phyloP scores from a whole-genome alignment of 139 green algal genomes.

The Volvox africanus region DNA sequence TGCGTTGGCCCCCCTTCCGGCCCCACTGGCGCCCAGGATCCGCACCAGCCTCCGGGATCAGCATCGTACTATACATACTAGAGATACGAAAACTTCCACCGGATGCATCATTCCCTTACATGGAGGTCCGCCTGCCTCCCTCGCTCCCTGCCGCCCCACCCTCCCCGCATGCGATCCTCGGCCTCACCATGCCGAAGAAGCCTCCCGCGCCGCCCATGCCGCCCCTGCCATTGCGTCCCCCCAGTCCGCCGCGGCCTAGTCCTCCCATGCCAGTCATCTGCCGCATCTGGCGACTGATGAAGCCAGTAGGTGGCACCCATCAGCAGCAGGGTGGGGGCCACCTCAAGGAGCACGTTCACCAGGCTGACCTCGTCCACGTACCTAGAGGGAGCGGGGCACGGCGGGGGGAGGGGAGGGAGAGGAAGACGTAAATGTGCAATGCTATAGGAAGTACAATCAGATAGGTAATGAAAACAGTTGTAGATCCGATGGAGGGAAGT shows the following conservation, averaged over 20 bases:
- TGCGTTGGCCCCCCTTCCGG: no score
- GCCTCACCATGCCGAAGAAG: slow-evolving; percentile 87
- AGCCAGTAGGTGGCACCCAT: slow-evolving; percentile 92
- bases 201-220: slow-evolving; percentile 56
- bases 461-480: no score
- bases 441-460: no score
- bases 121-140: neutral
- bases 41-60: no score
- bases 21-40: no score
- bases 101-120: no score
- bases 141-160: no score
- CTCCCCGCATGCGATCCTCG: neutral
- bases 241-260: slow-evolving; percentile 62
- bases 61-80: no score
- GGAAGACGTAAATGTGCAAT: no score
- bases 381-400: neutral
- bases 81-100: no score
- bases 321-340: slow-evolving; percentile 93
- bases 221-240: slow-evolving; percentile 44
- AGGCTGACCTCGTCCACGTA: slow-evolving; percentile 69
- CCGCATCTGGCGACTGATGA: slow-evolving; percentile 67
- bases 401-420: neutral
- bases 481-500: no score
- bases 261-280: slow-evolving; percentile 78
- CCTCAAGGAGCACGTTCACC: slow-evolving; percentile 76